Evolutionary conservation across 139 green algal species (phyloP), one percentile per base, ranked within the genome.

Genomic region (Micromonas pusilla): DNA sequence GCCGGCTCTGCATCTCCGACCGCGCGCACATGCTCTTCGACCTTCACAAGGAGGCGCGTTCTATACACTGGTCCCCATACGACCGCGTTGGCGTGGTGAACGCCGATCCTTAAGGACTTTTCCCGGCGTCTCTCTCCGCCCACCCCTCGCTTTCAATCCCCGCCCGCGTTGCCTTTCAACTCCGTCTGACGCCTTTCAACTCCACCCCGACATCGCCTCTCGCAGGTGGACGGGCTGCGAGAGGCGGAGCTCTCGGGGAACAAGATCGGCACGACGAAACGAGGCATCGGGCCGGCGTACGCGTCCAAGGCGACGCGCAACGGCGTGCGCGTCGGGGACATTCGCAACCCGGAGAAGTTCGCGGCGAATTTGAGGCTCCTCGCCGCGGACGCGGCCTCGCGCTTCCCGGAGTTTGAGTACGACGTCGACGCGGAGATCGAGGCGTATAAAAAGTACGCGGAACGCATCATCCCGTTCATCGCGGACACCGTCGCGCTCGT

Each of bases 11-110:
- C 5, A 63, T 88, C 4, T 83, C 73, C 36, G 84, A 88, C 73
- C 79, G 96, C 20, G 96, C 96, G 0, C 96, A 99, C 84, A 83
- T 99, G 70, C 89, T 99, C 33, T 98, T 99, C 79, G 95, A 99
- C 78, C 77, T 99, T 66, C 96, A 99, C 85, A 75, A 73, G 63
- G 92, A 96, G n/a, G n/a, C n/a, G n/a, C n/a, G n/a, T n/a, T n/a
- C n/a, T n/a, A n/a, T n/a, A n/a, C n/a, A n/a, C n/a, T n/a, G n/a
- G n/a, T n/a, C n/a, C n/a, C n/a, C n/a, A n/a, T n/a, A n/a, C n/a
- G n/a, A n/a, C n/a, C n/a, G n/a, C n/a, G n/a, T n/a, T n/a, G n/a
- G n/a, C n/a, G n/a, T n/a, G n/a, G n/a, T n/a, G n/a, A n/a, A n/a
- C n/a, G n/a, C n/a, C n/a, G n/a, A n/a, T n/a, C n/a, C n/a, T n/a